These are phyloP conservation scores for Paecilomyces dactylethromorphus DNA, from an alignment of 2,329 filamentous ascomycete genomes.

Conservation along the genomic window DNA sequence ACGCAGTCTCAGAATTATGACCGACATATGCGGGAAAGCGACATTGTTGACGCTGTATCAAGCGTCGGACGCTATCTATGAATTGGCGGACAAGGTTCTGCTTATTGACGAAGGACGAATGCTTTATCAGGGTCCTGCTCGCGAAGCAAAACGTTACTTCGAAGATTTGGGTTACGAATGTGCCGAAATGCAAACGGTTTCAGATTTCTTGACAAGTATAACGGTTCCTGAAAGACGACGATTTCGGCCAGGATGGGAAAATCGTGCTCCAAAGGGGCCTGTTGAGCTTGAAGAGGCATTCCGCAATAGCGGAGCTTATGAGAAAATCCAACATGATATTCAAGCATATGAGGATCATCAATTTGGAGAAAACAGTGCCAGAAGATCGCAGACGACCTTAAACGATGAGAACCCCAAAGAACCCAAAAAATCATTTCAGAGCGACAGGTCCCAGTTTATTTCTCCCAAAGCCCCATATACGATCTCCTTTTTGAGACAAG, in stretches of 20 bases:
- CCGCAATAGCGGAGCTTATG: too few species aligned
- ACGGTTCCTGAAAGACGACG: conserved; percentile 41
- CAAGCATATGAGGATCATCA: too few species aligned
- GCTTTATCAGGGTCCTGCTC: conserved; percentile 58
- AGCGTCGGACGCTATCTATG: conserved; percentile 62
- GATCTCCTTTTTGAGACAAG: conserved; percentile 65
- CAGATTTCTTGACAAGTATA: not conserved
- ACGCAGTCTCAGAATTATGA: conserved; percentile 64
- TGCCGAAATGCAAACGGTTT: conserved; percentile 34
- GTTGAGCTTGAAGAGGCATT: too few species aligned
- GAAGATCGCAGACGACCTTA: conserved; percentile 51
- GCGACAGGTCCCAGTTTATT: conserved; percentile 58
- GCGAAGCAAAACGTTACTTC: conserved; percentile 59
- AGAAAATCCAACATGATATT: too few species aligned
- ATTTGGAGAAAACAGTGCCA: too few species aligned
- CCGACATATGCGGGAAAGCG: conserved; percentile 65
- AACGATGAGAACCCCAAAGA: conserved; percentile 54
- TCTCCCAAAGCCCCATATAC: conserved; percentile 68
- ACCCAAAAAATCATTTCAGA: conserved; percentile 62
- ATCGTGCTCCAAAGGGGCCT: too few species aligned
- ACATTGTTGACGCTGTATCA: conserved; percentile 68
- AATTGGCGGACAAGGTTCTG: conserved; percentile 73
- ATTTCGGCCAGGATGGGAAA: too few species aligned
- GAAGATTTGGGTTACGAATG: conserved; percentile 57
- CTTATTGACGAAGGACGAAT: conserved; percentile 67